Evolutionary conservation across 192 early-diverging fungal species (phyloP), one percentile per base, ranked within the genome.

Genomic region (Phycomyces nitens): DNA sequence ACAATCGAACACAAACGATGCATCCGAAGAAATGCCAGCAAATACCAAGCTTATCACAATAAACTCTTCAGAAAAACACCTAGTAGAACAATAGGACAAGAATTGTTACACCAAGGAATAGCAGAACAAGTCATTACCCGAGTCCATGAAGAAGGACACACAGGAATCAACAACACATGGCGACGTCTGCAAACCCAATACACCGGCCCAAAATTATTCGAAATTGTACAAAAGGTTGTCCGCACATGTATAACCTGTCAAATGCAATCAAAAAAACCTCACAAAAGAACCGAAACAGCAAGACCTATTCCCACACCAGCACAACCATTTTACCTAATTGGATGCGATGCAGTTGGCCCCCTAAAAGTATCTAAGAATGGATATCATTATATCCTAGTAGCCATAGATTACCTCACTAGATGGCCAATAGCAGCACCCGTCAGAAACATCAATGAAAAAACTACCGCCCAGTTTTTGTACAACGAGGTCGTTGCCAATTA

Each of bases 391-490:
- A 70, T 75, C 7, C 27, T 75, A 7, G 41, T 64, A 1, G 72
- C 63, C 9, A 56, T 65, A 4, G 67, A 70, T 50, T 66, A 74
- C 26, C 11, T 62, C 0, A 74, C 64, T 6, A 62, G 47, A 15
- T 74, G 66, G 62, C 72, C 66, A 1, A 42, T 69, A 10, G 72
- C 72, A 0, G n/a, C 1, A 0, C 63, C 67, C 0, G 49, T 74
- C 11, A 39, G 10, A 0, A 49, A 58, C 2, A 62, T 53, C 22
- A 24, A 21, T 20, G 50, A 41, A 1, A 26, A 58, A 41, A 47
- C 49, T 0, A 58, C 58, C 0, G 22, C 23, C 4, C 39, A 60
- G 10, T 67, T 60, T 40, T 2, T 56, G 14, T 57, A 34, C 1
- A 10, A 55, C 2, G 9, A 51, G 1, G n/a, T 71, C 0, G 11